Base-by-base conservation (phyloP, 1,139 yeast genomes). In the Blastobotrys arbuscula region DNA sequence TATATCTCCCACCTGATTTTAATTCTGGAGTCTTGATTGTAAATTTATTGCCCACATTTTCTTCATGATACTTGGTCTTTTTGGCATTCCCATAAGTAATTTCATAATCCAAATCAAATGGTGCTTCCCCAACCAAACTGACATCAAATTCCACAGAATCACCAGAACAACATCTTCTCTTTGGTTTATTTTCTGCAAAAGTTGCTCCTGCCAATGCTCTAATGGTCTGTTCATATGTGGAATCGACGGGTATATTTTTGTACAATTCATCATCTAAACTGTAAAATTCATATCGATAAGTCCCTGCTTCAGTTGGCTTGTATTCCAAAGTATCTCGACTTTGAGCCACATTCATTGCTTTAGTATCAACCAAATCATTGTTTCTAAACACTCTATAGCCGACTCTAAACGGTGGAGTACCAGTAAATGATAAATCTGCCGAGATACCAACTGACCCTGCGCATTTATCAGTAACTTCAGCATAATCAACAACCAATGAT, bases 381-480 rank as follows among this genome's bases (percentile, higher is more conserved):
- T 64, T 59, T 53, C 63, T 67, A 31, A 72, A 67, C 19, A 78
- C 72, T 49, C 79, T 77, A 59, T 78, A 85, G 7, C 84, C 81
- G 15, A 89, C 74, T 42, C 74, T 75, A 67, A 84, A 92, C 2
- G 97, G 97, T 0, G 96, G 84, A 24, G 81, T 76, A 15, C 98
- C 98, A 5, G 77, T 69, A 46, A 86, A 74, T 1, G 76, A 66
- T 46, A 84, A 66, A 42, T 79, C 82, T 55, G 90, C 89, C 42
- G 77, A 77, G 51, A 88, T 80, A 0, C 97, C 98, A 9, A 88
- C 82, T 47, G 90, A 87, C 0, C 98, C 98, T 31, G 94, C 85
- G 69, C 99, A 92, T 51, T 84, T 79, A 60, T 92, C 97, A 34
- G 80, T 72, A 2, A 90, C 79, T 2, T 79, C 47, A 63, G 70